phyloP scores from a whole-genome alignment of 192 early-diverging fungal species.

The Backusella tuberculispora region DNA sequence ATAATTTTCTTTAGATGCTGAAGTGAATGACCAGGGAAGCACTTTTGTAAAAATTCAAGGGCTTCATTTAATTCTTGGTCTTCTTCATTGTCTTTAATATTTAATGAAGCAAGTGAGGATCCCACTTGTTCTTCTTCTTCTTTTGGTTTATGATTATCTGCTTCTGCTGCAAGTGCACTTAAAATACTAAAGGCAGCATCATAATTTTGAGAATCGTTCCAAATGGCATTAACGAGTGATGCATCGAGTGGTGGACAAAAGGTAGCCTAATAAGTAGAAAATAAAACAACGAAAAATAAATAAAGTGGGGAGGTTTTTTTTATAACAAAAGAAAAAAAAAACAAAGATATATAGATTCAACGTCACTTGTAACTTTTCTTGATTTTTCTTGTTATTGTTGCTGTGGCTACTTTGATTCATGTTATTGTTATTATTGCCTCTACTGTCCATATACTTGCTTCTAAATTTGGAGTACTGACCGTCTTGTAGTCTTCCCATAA shows the following conservation, averaged over 20 bases:
- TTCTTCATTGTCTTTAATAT: background rate
- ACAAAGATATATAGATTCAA: background rate
- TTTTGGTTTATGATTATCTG: constrained; percentile 11
- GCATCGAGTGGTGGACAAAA: constrained; percentile 39
- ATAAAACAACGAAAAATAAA: background rate
- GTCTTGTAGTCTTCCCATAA: constrained; percentile 36
- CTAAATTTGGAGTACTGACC: constrained; percentile 19
- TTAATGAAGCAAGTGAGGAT: background rate
- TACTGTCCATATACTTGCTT: background rate
- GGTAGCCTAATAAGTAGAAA: background rate
- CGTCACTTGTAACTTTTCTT: constrained; percentile 17
- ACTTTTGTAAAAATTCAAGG: constrained; percentile 22
- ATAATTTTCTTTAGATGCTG: constrained; percentile 15
- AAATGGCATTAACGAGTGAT: constrained; percentile 33
- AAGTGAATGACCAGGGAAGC: constrained; percentile 23
- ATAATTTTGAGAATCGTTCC: constrained; percentile 35
- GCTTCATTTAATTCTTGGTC: background rate
- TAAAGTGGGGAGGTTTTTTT: too few relatives aligned
- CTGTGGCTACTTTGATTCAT: background rate
- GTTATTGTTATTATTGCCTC: background rate
- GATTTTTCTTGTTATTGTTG: constrained; percentile 1
- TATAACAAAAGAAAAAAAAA: background rate
- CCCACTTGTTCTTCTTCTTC: background rate
- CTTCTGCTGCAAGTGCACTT: constrained; percentile 26
- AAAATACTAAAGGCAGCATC: constrained; percentile 12